Base-by-base conservation (phyloP, 2,329 filamentous ascomycete species). In the Trichoderma citrinoviride region DNA sequence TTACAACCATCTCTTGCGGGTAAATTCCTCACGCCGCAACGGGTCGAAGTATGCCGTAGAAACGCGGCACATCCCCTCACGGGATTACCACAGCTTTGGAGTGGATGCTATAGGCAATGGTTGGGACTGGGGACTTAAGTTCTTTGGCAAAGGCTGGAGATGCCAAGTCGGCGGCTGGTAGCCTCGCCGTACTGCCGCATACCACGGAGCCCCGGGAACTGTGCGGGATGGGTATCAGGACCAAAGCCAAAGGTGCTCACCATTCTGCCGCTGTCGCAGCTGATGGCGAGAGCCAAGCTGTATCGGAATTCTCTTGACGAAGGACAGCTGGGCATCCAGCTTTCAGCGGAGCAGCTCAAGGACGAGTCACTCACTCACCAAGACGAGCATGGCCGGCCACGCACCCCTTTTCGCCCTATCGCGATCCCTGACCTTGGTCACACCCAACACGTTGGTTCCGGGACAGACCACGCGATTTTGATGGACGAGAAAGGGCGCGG, bases 51-150 rank as follows among this genome's bases (percentile, higher is more conserved):
- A 4, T 68, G 67, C 14, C 70, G 44, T 37, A 67, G 67, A 37
- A 81, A 88, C 73, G 17, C 66, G 61, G 15, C 66, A 70, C n/a
- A 68, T 74, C 10, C 82, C 81, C 21, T 85, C 84, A 65, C 89
- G 89, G 19, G 81, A 85, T 55, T 89, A 90, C 73, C 88, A 91
- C 73, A 87, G 85, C 64, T 90, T 92, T 68, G 88, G 87, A n/a
- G 82, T 91, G 55, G 82, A 85, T 70, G 81, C 82, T 49, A 82
- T 82, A 15, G 87, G 85, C n/a, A 82, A 84, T 50, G 84, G 90
- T 19, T 90, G 84, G 76, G 80, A 83, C 0, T 92, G 89, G 88
- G 89, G 89, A 3, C 76, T 90, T 46, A 92, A 92, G 77, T 89
- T 86, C 72, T 91, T 87, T 73, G 87, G 86, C 60, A n/a, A 85